Evolutionary conservation across 768 basidiomycete species (phyloP).

Genomic region (Tephrocybe sp.): DNA sequence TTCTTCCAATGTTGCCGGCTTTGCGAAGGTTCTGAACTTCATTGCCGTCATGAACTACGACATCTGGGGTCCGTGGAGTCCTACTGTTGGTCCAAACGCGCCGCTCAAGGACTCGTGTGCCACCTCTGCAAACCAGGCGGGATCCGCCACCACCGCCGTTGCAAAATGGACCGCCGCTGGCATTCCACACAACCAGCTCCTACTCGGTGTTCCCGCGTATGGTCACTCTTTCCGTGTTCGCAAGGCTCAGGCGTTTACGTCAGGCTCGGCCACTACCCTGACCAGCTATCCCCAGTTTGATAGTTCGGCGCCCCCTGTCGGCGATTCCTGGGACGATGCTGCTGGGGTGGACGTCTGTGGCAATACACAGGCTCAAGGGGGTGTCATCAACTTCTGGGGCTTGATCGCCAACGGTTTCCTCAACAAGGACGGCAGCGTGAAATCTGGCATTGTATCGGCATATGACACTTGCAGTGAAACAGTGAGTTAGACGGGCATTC

Average conservation of each 20-base stretch:
- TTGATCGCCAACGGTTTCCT: slow-evolving; percentile 59
- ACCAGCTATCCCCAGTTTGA: slow-evolving; percentile 57
- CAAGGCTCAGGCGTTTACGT: slow-evolving; percentile 41
- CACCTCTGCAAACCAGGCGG: slow-evolving; percentile 53
- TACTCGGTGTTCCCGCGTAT: slow-evolving; percentile 82
- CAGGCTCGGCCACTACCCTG: slow-evolving; percentile 36
- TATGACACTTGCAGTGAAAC: slow-evolving; percentile 75
- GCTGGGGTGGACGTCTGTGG: slow-evolving; percentile 61
- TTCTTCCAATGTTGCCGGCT: slow-evolving; percentile 63
- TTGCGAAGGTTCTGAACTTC: slow-evolving; percentile 64
- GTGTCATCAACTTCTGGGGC: slow-evolving; percentile 65
- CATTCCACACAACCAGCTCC: slow-evolving; percentile 64
- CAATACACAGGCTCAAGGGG: slow-evolving; percentile 44
- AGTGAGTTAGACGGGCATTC: slow-evolving; percentile 37
- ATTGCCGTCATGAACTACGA: slow-evolving; percentile 72
- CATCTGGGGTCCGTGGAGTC: slow-evolving; percentile 62
- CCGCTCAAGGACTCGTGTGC: slow-evolving; percentile 84
- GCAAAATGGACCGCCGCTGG: slow-evolving; percentile 73
- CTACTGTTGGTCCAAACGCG: slow-evolving; percentile 79
- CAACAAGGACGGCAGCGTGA: slow-evolving; percentile 43
- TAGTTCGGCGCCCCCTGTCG: slow-evolving; percentile 44
- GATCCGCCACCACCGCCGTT: slow-evolving; percentile 77
- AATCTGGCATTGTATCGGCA: slow-evolving; percentile 47
- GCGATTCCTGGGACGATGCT: slow-evolving; percentile 64
- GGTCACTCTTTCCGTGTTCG: slow-evolving; percentile 75